Evolutionary conservation across 208 protist species (phyloP).

Genomic region (Trypanosoma brucei): DNA sequence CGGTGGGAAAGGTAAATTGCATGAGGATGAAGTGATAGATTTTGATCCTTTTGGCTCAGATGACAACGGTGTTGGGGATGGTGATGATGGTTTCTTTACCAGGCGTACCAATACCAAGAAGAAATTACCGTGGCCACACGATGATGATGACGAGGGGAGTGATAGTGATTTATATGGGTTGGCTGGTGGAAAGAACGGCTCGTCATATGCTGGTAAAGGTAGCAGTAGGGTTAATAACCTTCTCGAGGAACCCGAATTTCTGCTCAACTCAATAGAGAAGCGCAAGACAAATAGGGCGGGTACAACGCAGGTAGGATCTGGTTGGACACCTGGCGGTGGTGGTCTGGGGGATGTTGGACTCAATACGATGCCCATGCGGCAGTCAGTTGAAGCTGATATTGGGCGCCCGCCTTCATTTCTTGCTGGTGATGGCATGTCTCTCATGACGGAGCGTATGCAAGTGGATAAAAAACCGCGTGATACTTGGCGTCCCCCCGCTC

Average conservation of each 20-base stretch:
- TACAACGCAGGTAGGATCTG: conserved; percentile 8
- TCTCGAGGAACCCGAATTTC: conserved; percentile 19
- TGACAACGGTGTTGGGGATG: neutral
- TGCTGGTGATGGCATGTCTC: conserved; percentile 13
- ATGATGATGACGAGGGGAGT: neutral
- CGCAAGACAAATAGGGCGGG: neutral
- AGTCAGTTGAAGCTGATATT: neutral
- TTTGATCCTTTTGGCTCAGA: neutral
- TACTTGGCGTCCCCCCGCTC: neutral
- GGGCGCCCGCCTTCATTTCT: conserved; percentile 10
- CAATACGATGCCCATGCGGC: neutral
- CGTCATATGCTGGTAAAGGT: neutral
- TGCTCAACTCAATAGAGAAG: conserved; percentile 9
- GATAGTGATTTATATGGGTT: neutral
- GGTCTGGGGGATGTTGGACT: conserved; percentile 2
- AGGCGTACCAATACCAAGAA: neutral
- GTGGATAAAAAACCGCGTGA: conserved; percentile 1
- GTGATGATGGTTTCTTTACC: neutral
- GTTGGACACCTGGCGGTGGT: conserved; percentile 13
- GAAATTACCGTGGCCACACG: neutral
- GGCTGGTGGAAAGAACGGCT: neutral
- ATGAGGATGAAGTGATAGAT: neutral
- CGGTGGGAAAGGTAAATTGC: neutral
- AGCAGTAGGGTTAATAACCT: neutral
- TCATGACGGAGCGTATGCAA: conserved; percentile 17